Evolutionary conservation across 1,284 basidiomycete genomes (phyloP), one percentile per base, ranked within the genome.

Genomic region (Malassezia obtusa): DNA sequence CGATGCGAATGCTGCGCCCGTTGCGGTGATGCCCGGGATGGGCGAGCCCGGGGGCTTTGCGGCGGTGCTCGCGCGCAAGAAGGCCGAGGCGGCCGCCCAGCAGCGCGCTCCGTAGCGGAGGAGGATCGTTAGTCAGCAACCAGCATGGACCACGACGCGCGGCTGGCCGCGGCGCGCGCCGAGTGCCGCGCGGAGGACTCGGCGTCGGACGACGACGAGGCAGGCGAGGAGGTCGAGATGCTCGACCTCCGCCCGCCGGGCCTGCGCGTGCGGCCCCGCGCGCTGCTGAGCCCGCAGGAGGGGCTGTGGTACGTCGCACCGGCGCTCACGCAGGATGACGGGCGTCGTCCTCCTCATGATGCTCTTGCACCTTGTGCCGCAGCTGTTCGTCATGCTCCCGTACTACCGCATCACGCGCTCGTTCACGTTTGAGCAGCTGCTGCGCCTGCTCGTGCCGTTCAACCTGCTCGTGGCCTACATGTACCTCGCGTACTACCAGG

Each of bases 381-480:
- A 73, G 52, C 37, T 66, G 1, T 62, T 55, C 50, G 58, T 73
- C 48, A 63, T 73, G 45, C 45, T 58, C 22, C 67, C 67, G 2
- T 70, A 73, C 56, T 68, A 59, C 40, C 37, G 38, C 45, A 50
- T 49, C 12, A 65, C 62, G 17, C 58, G 61, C 8, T 58, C 57
- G 11, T 62, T 68, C 47, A 47, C 54, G 7, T 74, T 84, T 21
- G 15, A 17, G 8, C 83, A 87, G 57, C 81, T 92, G 25, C 64
- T 89, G 32, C 77, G 76, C 30, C 78, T 91, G 6, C 80, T 95
- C 10, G 63, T 82, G 0, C 89, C 89, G 1, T 92, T 94, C 84
- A 92, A 95, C 87, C 31, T 66, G 19, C 15, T 63, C 3, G 45
- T 35, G 2, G 22, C 31, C 14, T 49, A 37, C 25, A 62, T 71